phyloP scores from a whole-genome alignment of 2,329 filamentous ascomycete species.

The Elsinoe fawcettii region DNA sequence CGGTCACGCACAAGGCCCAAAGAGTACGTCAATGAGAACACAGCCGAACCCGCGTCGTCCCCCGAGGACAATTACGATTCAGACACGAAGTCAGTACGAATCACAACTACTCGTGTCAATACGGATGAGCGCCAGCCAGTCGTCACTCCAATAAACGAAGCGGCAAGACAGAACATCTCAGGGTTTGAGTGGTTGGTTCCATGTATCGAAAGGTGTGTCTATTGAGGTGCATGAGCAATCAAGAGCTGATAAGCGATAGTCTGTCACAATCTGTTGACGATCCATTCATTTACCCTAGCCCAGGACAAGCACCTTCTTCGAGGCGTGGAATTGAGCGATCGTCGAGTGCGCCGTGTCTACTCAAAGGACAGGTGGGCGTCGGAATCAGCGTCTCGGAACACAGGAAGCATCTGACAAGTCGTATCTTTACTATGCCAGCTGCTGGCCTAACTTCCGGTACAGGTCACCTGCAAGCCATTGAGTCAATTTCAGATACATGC shows the following conservation, averaged over 20 bases:
- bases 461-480: neutral
- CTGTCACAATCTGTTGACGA: neutral
- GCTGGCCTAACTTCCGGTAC: neutral
- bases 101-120: neutral
- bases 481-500: neutral
- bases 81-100: conserved; percentile 4
- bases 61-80: conserved; percentile 8
- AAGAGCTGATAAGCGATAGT: neutral
- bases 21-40: neutral
- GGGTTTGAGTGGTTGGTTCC: conserved; percentile 19
- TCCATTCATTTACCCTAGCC: neutral
- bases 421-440: conserved; percentile 4
- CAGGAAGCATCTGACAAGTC: neutral
- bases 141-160: neutral
- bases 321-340: neutral
- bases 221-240: too few relatives aligned
- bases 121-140: neutral
- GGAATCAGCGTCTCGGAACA: neutral
- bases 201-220: conserved; percentile 16
- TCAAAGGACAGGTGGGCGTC: neutral
- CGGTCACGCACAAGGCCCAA: neutral
- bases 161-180: neutral
- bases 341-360: neutral
- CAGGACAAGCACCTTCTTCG: neutral
- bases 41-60: neutral